Evolutionary conservation across 2,329 filamentous ascomycete species (phyloP), one percentile per base, ranked within the genome.

Genomic region (Aspergillus neoniger): DNA sequence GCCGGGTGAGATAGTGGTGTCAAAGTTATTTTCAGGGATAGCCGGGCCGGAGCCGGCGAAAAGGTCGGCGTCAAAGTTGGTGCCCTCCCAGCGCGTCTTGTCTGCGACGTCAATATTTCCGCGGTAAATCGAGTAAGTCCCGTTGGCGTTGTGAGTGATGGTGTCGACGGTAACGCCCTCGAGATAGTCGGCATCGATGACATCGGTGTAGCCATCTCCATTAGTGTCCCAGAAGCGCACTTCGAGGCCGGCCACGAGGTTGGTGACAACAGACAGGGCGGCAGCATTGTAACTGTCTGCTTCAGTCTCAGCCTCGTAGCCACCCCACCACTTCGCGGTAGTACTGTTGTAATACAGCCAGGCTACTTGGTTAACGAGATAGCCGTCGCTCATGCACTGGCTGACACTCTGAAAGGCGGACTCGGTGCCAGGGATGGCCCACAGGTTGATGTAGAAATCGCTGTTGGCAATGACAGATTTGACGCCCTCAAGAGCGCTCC

Each of bases 201-300:
- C 23, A 17, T 51, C 49, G 49, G 49, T 51, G 28, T 51, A 51
- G 49, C 49, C 49, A 51, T 51, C 49, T 28, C 49, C 49, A 17
- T 51, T 38, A 28, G 49, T 51, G 19, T 51, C 49, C 49, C 49
- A 51, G 28, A 51, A 51, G 49, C 49, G 49, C 28, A 51, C 49
- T 9, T 51, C 49, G n/a, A 51, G 49, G 19, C 49, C 49, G 10
- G 49, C 49, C 15, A 51, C 28, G 28, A 51, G 1, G 2, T 21
- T 21, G 3, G 49, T 51, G 49, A 36, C 49, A 17, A 51, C 49
- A 2, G 49, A 51, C 28, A 51, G 49, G 28, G 49, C 28, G 12
- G 49, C 49, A 38, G 49, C 49, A 10, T 51, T 28, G 28, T 51
- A 51, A 51, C 49, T 51, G 49, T 32, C 30, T 25, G 49, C 49